Conservation (phyloP, 768 basidiomycete genomes). For the Podaxis pistillaris region DNA sequence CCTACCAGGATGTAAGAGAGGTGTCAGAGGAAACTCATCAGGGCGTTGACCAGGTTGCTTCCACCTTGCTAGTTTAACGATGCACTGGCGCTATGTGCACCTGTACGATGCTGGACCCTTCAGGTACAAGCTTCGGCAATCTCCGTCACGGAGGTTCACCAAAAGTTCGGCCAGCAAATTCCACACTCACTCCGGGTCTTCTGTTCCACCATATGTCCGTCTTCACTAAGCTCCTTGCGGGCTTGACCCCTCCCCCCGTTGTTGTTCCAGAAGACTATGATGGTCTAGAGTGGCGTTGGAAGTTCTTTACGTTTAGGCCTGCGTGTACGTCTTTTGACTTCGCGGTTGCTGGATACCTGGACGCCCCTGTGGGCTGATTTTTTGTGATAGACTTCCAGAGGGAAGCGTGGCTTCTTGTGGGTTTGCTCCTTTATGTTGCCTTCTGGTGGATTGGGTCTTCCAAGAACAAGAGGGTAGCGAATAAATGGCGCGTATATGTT, state of each 20-base stretch:
- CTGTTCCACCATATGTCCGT: slow-evolving; percentile 18
- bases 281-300: slow-evolving; percentile 74
- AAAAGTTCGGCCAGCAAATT: not conserved
- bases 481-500: slow-evolving; percentile 55
- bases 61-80: no score
- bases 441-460: slow-evolving; percentile 60
- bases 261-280: slow-evolving; percentile 59
- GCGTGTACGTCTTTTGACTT: slow-evolving; percentile 47
- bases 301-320: slow-evolving; percentile 77
- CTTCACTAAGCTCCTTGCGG: slow-evolving; percentile 33
- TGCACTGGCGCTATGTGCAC: no score
- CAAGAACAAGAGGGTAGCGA: slow-evolving; percentile 58
- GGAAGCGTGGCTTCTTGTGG: slow-evolving; percentile 58
- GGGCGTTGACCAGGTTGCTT: not conserved
- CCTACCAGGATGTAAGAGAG: not conserved
- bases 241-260: slow-evolving; percentile 58
- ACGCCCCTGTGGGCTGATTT: not conserved
- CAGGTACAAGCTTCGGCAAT: slow-evolving; percentile 6
- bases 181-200: not conserved
- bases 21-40: not conserved
- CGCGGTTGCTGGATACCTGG: not conserved
- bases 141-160: not conserved
- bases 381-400: slow-evolving; percentile 52
- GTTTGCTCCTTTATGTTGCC: slow-evolving; percentile 53
- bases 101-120: not conserved